phyloP scores from a whole-genome alignment of 2,329 filamentous ascomycete genomes.

The Pyrenophora graminea region DNA sequence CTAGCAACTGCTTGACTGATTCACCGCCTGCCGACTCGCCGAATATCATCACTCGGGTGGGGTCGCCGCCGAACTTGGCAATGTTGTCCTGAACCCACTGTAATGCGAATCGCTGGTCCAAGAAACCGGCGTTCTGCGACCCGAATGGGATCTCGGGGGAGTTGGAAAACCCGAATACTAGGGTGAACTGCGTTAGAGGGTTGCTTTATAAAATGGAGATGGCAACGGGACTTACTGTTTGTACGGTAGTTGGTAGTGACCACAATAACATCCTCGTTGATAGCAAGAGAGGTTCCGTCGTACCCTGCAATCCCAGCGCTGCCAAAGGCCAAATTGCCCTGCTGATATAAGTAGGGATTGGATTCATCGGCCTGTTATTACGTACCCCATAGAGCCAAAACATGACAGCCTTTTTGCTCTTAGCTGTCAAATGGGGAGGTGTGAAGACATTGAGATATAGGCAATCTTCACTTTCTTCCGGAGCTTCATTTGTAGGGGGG shows the following conservation, averaged over 20 bases:
- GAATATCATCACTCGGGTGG: slow-evolving; percentile 52
- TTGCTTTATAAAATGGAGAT: fast-evolving
- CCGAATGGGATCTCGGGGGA: slow-evolving; percentile 20
- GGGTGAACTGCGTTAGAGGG: not conserved
- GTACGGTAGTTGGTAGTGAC: slow-evolving; percentile 35
- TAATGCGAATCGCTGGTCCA: slow-evolving; percentile 58
- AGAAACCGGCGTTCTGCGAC: slow-evolving; percentile 55
- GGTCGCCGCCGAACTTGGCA: slow-evolving; percentile 46
- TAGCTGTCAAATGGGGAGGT: slow-evolving; percentile 16
- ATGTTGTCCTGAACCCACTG: slow-evolving; percentile 59
- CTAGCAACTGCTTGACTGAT: slow-evolving; percentile 16
- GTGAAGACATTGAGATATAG: slow-evolving; percentile 46
- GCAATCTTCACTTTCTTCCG: slow-evolving; percentile 43
- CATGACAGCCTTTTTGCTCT: slow-evolving; percentile 19
- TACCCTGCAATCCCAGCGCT: slow-evolving; percentile 19
- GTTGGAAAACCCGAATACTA: slow-evolving; percentile 28
- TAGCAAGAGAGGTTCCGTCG: slow-evolving; percentile 32
- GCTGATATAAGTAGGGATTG: slow-evolving; percentile 14
- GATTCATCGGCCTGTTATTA: not conserved
- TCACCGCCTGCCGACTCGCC: slow-evolving; percentile 34
- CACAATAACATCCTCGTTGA: slow-evolving; percentile 27
- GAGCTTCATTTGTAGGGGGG: slow-evolving; percentile 8
- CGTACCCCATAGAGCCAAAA: slow-evolving; percentile 17
- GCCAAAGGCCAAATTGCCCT: slow-evolving; percentile 29
- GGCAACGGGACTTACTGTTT: slow-evolving; percentile 12